Conservation (phyloP, 2,329 filamentous ascomycete species). For the Neofusicoccum sp. region DNA sequence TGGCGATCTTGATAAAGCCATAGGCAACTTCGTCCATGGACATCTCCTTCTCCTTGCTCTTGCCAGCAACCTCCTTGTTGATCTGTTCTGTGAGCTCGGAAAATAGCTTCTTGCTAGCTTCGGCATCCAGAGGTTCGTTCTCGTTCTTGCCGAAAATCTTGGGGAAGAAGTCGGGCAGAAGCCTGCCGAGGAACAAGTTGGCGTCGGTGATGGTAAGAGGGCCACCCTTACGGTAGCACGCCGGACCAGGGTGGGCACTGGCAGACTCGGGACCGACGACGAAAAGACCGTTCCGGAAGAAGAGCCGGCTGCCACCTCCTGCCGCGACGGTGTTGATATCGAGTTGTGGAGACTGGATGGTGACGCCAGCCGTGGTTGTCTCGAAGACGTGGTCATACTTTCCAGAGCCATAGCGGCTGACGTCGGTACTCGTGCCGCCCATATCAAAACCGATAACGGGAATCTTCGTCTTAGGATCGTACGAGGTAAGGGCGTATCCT, state of each 20-base stretch:
- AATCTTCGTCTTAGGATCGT: slow-evolving; percentile 75
- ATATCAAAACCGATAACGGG: slow-evolving; percentile 95
- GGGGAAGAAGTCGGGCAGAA: slow-evolving; percentile 89
- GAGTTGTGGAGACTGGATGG: slow-evolving; percentile 86
- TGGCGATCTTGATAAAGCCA: slow-evolving; percentile 85
- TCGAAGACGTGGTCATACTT: slow-evolving; percentile 92
- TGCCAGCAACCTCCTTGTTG: slow-evolving; percentile 69
- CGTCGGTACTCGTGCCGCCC: slow-evolving; percentile 90
- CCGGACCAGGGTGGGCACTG: slow-evolving; percentile 83
- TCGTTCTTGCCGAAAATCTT: slow-evolving; percentile 93
- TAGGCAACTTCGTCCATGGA: slow-evolving; percentile 81
- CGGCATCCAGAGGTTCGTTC: slow-evolving; percentile 72
- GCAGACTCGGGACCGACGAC: slow-evolving; percentile 88
- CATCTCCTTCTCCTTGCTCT: slow-evolving; percentile 59
- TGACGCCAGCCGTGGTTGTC: slow-evolving; percentile 90
- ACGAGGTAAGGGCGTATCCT: slow-evolving; percentile 87
- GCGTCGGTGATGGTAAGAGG: slow-evolving; percentile 92
- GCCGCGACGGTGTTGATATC: slow-evolving; percentile 96
- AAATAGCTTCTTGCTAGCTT: slow-evolving; percentile 73
- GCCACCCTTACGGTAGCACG: slow-evolving; percentile 86
- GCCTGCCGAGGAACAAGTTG: slow-evolving; percentile 69
- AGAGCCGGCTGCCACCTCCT: slow-evolving; percentile 79
- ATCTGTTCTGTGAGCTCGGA: slow-evolving; percentile 74
- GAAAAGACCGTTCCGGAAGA: slow-evolving; percentile 87
- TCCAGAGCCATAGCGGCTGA: slow-evolving; percentile 78